Evolutionary conservation across 129 eudicot genomes (phyloP).

Genomic region (Centaurea solstitialis): DNA sequence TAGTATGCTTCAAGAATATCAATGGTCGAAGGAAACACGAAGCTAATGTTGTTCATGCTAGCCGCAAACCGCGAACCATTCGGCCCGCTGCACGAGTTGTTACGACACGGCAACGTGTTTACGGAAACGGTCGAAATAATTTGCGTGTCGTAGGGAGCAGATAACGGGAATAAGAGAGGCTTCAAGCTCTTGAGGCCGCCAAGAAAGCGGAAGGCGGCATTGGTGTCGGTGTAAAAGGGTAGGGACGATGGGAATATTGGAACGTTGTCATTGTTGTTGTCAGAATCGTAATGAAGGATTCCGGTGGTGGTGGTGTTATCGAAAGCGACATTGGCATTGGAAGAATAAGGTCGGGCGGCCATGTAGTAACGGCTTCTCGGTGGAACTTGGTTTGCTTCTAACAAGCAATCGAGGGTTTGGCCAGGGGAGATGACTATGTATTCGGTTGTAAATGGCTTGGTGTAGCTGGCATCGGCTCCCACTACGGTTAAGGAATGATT

Average conservation of each 20-base stretch:
- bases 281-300: constrained; percentile 31
- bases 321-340: not conserved
- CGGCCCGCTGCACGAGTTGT: constrained; percentile 51
- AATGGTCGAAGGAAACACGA: constrained; percentile 31
- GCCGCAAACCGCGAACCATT: constrained; percentile 63
- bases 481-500: constrained; percentile 61
- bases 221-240: constrained; percentile 53
- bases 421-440: constrained; percentile 52
- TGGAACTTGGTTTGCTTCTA: constrained; percentile 42
- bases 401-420: constrained; percentile 59
- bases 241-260: constrained; percentile 35
- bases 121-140: constrained; percentile 42
- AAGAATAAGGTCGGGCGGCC: constrained; percentile 48
- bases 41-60: constrained; percentile 69
- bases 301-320: constrained; percentile 63
- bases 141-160: not conserved
- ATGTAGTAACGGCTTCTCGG: constrained; percentile 45
- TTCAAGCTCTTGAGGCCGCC: constrained; percentile 37
- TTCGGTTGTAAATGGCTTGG: constrained; percentile 46
- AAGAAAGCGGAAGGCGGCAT: constrained; percentile 37
- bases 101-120: constrained; percentile 50
- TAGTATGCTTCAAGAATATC: constrained; percentile 65
- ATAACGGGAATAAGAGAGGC: constrained; percentile 39
- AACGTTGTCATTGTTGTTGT: not conserved
- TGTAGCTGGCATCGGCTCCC: constrained; percentile 56